phyloP scores from a whole-genome alignment of 768 basidiomycete genomes.

The Tricholomella constricta region DNA sequence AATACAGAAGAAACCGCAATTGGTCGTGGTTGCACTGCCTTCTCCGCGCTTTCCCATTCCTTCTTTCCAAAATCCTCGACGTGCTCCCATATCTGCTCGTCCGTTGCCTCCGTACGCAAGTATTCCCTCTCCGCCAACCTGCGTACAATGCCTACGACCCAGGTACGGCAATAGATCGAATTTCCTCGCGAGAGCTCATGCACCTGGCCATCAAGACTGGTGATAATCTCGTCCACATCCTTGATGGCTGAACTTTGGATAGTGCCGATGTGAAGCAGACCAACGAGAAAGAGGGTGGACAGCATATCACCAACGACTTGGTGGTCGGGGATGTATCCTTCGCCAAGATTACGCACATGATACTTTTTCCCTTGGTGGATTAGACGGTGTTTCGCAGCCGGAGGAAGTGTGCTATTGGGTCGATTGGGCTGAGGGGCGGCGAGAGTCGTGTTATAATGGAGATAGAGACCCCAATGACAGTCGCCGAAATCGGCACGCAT shows the following conservation, averaged over 20 bases:
- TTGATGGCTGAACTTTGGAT: not conserved
- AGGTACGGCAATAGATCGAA: not conserved
- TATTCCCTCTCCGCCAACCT: not conserved
- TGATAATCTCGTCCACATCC: not conserved
- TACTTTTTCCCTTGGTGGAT: not conserved
- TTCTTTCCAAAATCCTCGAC: not conserved
- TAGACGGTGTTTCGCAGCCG: not conserved
- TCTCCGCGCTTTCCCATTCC: not conserved
- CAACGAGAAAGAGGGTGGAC: not conserved
- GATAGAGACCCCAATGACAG: slow-evolving; percentile 1
- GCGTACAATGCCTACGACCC: not conserved
- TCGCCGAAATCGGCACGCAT: not conserved
- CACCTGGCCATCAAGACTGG: not conserved
- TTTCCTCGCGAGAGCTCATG: not conserved
- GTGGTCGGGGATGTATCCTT: slow-evolving; percentile 1
- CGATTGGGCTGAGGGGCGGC: not conserved
- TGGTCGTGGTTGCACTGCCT: not conserved
- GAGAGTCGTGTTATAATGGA: not conserved
- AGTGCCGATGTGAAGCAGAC: not conserved
- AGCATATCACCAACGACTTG: slow-evolving; percentile 1
- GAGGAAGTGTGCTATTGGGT: not conserved
- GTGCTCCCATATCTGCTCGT: not conserved
- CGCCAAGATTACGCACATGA: not conserved
- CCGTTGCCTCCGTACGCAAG: not conserved
- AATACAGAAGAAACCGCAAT: not conserved